Base-by-base conservation (phyloP, 805 yeast species). In the Blastobotrys robertii region DNA sequence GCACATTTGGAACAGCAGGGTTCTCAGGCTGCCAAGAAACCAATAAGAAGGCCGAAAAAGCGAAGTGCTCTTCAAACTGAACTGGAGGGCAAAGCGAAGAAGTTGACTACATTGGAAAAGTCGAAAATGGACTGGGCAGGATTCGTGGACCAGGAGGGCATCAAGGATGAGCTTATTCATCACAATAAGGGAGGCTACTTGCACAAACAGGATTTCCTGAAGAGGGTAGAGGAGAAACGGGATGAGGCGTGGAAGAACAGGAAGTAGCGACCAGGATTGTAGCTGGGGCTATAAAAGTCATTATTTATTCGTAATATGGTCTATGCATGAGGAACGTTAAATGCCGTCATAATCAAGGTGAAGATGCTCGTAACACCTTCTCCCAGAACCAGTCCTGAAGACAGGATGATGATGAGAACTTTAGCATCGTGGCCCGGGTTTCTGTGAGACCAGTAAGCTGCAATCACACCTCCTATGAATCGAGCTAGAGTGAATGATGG, bases 401-500 rank as follows among this genome's bases (percentile, higher is more conserved):
- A 84, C 53, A 86, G 77, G 13, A 90, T 87, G 47, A 90, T 86
- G 77, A 90, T 72, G 35, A 70, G 71, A 1, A 92, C 84, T 49
- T 76, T 77, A 19, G 75, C 75, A 38, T 67, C 68, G 7, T 70
- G 65, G 12, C 53, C 50, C 3, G 34, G 10, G 43, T 45, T 45
- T 33, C 44, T 39, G 29, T 44, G 31, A 32, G 41, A 37, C 47
- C 54, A 88, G 77, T 50, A 65, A 48, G 55, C 73, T 73, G 87
- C 74, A 30, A 77, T 55, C 2, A 83, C 52, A 2, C 98, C 98
- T 8, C 98, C 98, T 15, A 86, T 48, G 58, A 92, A 90, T 53
- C 98, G 70, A 1, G 97, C 97, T 37, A 90, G 67, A 0, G 97
- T 92, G 64, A 90, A 92, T 38, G 86, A 80, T 2, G 98, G 97